These are phyloP conservation scores for Apophysomyces ossiformis DNA, from an alignment of 371 early-diverging fungal genomes.

Conservation along the genomic window DNA sequence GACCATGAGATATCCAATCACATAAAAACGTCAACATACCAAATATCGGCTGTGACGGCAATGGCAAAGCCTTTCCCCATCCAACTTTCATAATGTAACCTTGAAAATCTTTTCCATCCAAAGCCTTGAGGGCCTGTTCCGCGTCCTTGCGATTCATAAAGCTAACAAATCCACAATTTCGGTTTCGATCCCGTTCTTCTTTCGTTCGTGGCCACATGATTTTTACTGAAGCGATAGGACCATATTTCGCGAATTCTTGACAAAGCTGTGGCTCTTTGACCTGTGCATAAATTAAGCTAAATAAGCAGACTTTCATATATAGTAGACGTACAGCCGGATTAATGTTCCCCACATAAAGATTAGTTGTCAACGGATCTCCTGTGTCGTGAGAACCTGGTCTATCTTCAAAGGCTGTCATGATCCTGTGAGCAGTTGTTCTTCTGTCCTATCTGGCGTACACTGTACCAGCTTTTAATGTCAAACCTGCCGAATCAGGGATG, in stretches of 20 bases:
- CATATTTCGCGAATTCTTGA: constrained; percentile 78
- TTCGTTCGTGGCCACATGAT: constrained; percentile 95
- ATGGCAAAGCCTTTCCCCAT: constrained; percentile 89
- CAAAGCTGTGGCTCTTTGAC: constrained; percentile 76
- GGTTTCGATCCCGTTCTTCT: constrained; percentile 79
- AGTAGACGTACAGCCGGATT: constrained; percentile 48
- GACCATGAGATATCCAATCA: neutral
- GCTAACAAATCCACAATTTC: constrained; percentile 89
- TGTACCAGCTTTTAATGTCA: constrained; percentile 45
- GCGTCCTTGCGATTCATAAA: constrained; percentile 87
- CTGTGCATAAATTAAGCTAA: constrained; percentile 16
- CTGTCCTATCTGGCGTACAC: neutral
- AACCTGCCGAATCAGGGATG: constrained; percentile 2
- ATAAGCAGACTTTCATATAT: neutral
- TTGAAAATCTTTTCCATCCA: constrained; percentile 76
- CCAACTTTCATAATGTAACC: constrained; percentile 75
- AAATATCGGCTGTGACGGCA: constrained; percentile 82
- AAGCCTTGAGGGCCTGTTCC: constrained; percentile 66
- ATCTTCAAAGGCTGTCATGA: constrained; percentile 41
- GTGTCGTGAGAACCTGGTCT: constrained; percentile 69
- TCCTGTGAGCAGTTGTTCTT: constrained; percentile 4
- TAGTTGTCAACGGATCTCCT: constrained; percentile 84
- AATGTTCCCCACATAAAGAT: constrained; percentile 89
- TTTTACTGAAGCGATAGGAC: constrained; percentile 92
- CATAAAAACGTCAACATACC: constrained; percentile 44